Percentiles rank a stretch among this genome's conserved stretches.
These are phyloP conservation scores for Nakazawaea anatomiae DNA, from an alignment of 805 yeast genomes.

Conservation along the genomic window DNA sequence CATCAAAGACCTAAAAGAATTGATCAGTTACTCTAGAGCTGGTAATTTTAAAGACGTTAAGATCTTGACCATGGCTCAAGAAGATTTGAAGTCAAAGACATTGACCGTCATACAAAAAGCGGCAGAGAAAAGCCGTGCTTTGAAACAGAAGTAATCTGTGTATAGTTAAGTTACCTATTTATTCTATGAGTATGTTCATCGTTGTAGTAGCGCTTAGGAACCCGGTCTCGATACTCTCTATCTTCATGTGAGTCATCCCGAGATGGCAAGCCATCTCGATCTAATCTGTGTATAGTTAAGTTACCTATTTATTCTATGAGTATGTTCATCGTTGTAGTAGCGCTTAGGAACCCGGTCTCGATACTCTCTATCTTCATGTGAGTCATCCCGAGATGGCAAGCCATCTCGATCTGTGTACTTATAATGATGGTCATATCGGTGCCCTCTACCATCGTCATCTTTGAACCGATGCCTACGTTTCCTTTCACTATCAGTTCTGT, in stretches of 20 bases:
- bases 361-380: background rate
- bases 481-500: too few species aligned
- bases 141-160: background rate
- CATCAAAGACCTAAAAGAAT: constrained; percentile 19
- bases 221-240: background rate
- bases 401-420: too few species aligned
- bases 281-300: background rate
- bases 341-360: background rate
- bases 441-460: too few species aligned
- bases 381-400: too few species aligned
- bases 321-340: background rate
- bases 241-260: background rate
- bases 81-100: constrained; percentile 25
- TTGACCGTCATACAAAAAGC: constrained; percentile 21
- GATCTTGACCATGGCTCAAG: constrained; percentile 27
- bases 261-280: too few species aligned
- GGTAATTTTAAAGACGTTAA: constrained; percentile 23
- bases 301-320: background rate
- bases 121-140: constrained; percentile 17
- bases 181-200: background rate
- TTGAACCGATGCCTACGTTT: too few species aligned
- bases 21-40: constrained; percentile 23
- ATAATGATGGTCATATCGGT: too few species aligned
- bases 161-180: background rate
- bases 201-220: background rate